A percentile compares a stretch with the other conserved stretches of the same genome.
Conservation (phyloP, 345 rosid genomes). For the Gossypium ekmanianum region DNA sequence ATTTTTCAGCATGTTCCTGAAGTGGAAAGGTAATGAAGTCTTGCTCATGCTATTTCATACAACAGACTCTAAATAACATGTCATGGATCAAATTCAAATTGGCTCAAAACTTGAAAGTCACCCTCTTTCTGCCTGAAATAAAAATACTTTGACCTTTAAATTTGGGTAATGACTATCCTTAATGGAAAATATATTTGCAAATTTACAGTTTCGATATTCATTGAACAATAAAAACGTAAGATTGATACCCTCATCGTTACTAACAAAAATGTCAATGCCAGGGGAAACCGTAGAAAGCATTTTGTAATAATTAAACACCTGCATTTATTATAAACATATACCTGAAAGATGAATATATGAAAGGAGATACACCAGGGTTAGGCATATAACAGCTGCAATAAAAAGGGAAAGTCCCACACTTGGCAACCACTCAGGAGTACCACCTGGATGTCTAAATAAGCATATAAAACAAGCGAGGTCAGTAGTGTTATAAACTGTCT, state of each 20-base stretch:
- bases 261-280: neutral
- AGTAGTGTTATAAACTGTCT: neutral
- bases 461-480: conserved; percentile 15
- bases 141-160: neutral
- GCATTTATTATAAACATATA: conserved; percentile 30
- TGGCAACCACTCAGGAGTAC: conserved; percentile 87
- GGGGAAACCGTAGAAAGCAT: conserved; percentile 16
- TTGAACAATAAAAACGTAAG: neutral
- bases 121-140: neutral
- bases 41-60: neutral
- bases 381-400: conserved; percentile 58
- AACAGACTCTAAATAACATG: neutral
- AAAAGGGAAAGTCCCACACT: conserved; percentile 46
- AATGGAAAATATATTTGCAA: neutral
- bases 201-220: neutral
- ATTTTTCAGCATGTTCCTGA: neutral
- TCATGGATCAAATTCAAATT: neutral
- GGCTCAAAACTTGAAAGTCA: neutral
- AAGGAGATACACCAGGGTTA: conserved; percentile 74
- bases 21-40: neutral
- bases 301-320: conserved; percentile 35
- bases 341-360: conserved; percentile 92
- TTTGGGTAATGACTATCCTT: neutral
- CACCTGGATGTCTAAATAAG: conserved; percentile 70
- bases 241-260: neutral